Base-by-base conservation (phyloP, 2,329 filamentous ascomycete genomes). In the Trichoderma semiorbis region DNA sequence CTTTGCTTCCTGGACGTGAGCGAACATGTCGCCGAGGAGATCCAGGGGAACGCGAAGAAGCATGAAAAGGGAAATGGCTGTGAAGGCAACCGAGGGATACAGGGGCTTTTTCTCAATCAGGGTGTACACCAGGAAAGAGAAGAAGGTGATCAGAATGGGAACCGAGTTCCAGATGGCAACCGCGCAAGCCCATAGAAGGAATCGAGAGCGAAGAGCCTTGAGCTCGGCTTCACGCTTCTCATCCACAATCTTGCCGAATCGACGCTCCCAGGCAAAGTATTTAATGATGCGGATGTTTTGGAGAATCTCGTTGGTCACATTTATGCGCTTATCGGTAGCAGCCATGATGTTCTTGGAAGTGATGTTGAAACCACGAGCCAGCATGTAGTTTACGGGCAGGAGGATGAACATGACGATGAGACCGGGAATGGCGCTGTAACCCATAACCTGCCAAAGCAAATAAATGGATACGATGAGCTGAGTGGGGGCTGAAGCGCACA, bases 231-330 rank as follows among this genome's bases (percentile, higher is more conserved):
- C 86, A 74, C 96, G 90, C 83, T 97, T 98, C 80, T 98, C 95
- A 73, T 97, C 92, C 39, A 99, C 94, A 69, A 93, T 90, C 26
- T 89, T 88, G 71, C 93, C 89, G 79, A 98, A 99, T 3, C 95
- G 92, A 76, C 94, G 90, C 81, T 99, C 96, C 96, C 96, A 99
- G 0, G 96, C 95, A 80, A 99, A 99, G 81, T 96, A 99, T 80
- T 99, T 99, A 88, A 99, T 98, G 80, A 99, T 98, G 66, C 96
- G 91, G 75, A 99, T 98, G 77, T 98, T 99, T 79, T 97, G 95
- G 32, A 99, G 85, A 8, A 98, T 93, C 81, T 99, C 96, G 80
- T 99, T 99, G 6, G 96, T 99, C 5, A 94, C 92, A 79, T 98
- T 93, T 74, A 99, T 98, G 68, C 96, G 91, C 78, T 96, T 96